A percentile compares a stretch with the other conserved stretches of the same genome.
These are phyloP conservation scores for Saururus chinensis DNA, from an alignment of 164 flowering plant genomes.

Conservation along the genomic window DNA sequence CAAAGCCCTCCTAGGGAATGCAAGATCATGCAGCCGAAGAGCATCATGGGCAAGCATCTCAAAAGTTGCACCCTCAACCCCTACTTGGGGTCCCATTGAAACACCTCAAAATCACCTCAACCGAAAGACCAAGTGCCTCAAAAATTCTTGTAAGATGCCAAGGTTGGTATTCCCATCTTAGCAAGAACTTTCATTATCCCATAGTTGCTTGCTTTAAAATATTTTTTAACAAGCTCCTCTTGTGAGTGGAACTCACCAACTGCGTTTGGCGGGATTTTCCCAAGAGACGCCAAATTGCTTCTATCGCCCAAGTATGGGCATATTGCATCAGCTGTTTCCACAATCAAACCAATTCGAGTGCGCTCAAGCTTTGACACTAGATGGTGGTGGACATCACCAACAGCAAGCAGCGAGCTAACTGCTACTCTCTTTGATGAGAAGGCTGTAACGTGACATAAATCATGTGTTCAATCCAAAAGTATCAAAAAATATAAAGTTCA, in stretches of 20 bases:
- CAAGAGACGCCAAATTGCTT: constrained; percentile 91
- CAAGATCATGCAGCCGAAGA: constrained; percentile 77
- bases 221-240: constrained; percentile 79
- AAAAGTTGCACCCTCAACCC: constrained; percentile 98
- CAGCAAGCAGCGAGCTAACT: constrained; percentile 93
- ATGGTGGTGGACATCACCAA: constrained; percentile 98
- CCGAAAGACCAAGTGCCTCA: constrained; percentile 96
- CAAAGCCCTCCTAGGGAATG: constrained; percentile 66
- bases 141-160: constrained; percentile 97
- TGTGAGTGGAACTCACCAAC: constrained; percentile 66
- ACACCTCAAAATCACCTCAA: constrained; percentile 84
- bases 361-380: constrained; percentile 84
- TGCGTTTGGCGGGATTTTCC: constrained; percentile 83
- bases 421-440: constrained; percentile 88
- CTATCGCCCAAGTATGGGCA: constrained; percentile 96
- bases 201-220: constrained; percentile 87
- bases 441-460: constrained; percentile 30
- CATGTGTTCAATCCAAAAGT: neutral
- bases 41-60: constrained; percentile 88
- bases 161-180: constrained; percentile 97
- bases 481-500: no score
- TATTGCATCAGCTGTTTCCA: constrained; percentile 98
- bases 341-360: constrained; percentile 69
- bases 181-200: constrained; percentile 99
- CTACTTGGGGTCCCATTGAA: constrained; percentile 96